Percentiles rank a stretch among this genome's conserved stretches.
These are phyloP conservation scores for Pseudognaphalium luteoalbum DNA, from an alignment of 129 eudicot species.

Conservation along the genomic window DNA sequence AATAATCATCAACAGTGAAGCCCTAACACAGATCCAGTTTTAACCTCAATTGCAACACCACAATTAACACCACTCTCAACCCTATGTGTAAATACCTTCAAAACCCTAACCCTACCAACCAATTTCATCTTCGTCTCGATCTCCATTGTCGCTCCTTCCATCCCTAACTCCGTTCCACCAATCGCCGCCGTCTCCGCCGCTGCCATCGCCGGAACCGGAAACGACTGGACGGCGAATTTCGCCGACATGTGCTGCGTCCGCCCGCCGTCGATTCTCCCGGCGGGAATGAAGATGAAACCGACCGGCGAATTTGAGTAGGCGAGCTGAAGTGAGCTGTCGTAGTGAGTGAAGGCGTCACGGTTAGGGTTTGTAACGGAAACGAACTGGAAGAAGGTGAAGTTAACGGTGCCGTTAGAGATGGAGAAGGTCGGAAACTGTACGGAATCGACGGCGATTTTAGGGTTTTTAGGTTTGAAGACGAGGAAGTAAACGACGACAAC, in stretches of 20 bases:
- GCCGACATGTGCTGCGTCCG: conserved; percentile 83
- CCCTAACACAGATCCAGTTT: conserved; percentile 74
- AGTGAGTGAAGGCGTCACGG: conserved; percentile 90
- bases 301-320: conserved; percentile 67
- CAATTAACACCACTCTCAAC: conserved; percentile 78
- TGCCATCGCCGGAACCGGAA: conserved; percentile 51
- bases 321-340: conserved; percentile 92
- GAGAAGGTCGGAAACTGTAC: conserved; percentile 86
- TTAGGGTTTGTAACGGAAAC: conserved; percentile 92
- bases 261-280: conserved; percentile 80
- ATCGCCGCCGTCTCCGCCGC: conserved; percentile 9
- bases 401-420: conserved; percentile 71
- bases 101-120: conserved; percentile 93
- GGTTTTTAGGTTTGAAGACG: conserved; percentile 75
- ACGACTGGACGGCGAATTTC: conserved; percentile 65
- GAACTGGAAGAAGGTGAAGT: conserved; percentile 90
- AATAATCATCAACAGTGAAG: conserved; percentile 55
- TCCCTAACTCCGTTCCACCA: conserved; percentile 29
- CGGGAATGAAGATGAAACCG: conserved; percentile 87
- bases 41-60: conserved; percentile 68
- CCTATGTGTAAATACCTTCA: conserved; percentile 74
- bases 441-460: conserved; percentile 75
- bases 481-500: conserved; percentile 59
- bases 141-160: conserved; percentile 61
- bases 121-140: conserved; percentile 81